Evolutionary conservation across 2,329 filamentous ascomycete genomes (phyloP).

Genomic region (Aspergillus sp.): DNA sequence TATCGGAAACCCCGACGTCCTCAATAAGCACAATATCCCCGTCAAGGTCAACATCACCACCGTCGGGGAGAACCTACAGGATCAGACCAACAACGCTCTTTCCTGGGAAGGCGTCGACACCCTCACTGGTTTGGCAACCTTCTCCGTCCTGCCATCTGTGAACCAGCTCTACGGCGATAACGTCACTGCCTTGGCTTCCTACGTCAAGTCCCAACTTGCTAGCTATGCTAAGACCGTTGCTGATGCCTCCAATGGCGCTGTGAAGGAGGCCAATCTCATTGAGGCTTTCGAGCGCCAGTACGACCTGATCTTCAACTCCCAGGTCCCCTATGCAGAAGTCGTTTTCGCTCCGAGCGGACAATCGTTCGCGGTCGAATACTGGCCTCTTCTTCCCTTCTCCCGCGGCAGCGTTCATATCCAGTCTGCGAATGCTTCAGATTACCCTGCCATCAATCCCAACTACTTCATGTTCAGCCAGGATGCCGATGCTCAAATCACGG

Average conservation of each 20-base stretch:
- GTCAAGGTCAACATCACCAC: slow-evolving; percentile 36
- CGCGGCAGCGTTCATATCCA: slow-evolving; percentile 19
- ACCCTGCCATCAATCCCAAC: slow-evolving; percentile 30
- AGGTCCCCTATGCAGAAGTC: slow-evolving; percentile 29
- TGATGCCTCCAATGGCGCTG: slow-evolving; percentile 26
- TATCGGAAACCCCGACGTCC: slow-evolving; percentile 50
- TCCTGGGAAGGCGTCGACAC: slow-evolving; percentile 17
- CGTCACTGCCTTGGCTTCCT: slow-evolving; percentile 19
- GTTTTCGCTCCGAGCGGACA: slow-evolving; percentile 23
- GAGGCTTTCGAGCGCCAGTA: slow-evolving; percentile 27
- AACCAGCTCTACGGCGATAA: slow-evolving; percentile 29
- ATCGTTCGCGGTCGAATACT: slow-evolving; percentile 26
- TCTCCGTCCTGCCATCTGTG: slow-evolving; percentile 25
- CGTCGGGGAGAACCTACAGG: slow-evolving; percentile 54
- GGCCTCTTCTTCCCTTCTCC: slow-evolving; percentile 31
- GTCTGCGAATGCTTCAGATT: slow-evolving; percentile 21
- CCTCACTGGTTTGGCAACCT: slow-evolving; percentile 25
- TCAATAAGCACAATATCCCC: slow-evolving; percentile 29
- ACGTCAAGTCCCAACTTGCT: slow-evolving; percentile 24
- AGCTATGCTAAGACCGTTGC: slow-evolving; percentile 27
- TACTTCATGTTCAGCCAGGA: slow-evolving; percentile 32
- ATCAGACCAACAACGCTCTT: slow-evolving; percentile 39
- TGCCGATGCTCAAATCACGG: slow-evolving; percentile 21
- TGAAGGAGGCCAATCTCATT: slow-evolving; percentile 24
- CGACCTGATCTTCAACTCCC: slow-evolving; percentile 29